These are phyloP conservation scores for Botrytis medusae DNA, from an alignment of 2,329 filamentous ascomycete species.

Conservation along the genomic window DNA sequence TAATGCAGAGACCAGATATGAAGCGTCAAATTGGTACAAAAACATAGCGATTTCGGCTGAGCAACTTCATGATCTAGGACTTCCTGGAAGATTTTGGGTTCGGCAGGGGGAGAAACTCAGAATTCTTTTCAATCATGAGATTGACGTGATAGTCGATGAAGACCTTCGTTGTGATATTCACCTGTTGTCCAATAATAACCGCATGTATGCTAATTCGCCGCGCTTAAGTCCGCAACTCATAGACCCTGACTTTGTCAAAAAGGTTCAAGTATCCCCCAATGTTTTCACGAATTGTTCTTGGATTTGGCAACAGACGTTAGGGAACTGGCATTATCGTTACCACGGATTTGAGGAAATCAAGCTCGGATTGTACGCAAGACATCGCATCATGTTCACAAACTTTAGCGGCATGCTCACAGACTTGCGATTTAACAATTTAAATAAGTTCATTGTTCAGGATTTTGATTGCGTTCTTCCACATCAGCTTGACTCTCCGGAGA, in stretches of 20 bases:
- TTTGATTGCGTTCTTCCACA: background rate
- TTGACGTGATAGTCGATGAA: background rate
- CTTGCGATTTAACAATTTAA: background rate
- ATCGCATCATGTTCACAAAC: background rate
- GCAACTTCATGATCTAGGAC: accelerated
- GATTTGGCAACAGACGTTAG: background rate
- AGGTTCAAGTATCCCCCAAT: background rate
- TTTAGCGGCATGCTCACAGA: background rate
- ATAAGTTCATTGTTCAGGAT: background rate
- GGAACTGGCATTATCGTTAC: background rate
- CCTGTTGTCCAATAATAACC: background rate
- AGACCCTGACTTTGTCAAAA: background rate
- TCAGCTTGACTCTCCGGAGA: background rate
- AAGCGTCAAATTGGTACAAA: accelerated
- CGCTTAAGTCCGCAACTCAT: background rate
- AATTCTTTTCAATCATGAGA: background rate
- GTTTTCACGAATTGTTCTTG: background rate
- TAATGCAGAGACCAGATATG: background rate
- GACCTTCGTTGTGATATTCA: background rate
- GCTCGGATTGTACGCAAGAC: accelerated
- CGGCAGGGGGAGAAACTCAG: too few species aligned
- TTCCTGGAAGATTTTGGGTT: background rate
- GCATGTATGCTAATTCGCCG: too few species aligned
- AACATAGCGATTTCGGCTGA: background rate
- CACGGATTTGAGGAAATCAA: background rate